These are phyloP conservation scores for Chaetomium cochliodes DNA, from an alignment of 495 filamentous ascomycete genomes.

Conservation along the genomic window DNA sequence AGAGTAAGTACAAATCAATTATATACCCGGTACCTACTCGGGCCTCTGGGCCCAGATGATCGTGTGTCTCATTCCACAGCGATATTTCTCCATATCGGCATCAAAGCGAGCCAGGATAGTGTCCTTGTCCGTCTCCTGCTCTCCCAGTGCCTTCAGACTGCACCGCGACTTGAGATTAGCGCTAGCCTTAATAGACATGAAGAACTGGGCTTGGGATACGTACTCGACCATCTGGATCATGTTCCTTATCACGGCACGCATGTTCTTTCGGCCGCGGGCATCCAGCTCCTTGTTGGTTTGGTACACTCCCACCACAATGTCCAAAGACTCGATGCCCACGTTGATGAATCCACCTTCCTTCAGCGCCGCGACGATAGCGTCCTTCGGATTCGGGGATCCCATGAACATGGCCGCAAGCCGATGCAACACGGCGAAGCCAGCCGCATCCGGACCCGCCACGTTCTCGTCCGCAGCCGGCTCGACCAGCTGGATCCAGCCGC, in stretches of 20 bases:
- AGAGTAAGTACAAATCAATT: too few species aligned
- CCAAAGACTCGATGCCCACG: background rate
- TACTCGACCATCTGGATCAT: background rate
- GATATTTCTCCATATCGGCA: slow-evolving; percentile 2
- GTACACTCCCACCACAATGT: background rate
- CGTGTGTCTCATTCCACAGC: background rate
- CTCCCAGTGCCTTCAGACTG: background rate
- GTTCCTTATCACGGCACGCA: background rate
- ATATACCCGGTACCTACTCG: background rate
- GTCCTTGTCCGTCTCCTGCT: background rate
- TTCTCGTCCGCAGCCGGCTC: slow-evolving; percentile 1
- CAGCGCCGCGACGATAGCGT: background rate
- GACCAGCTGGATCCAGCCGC: slow-evolving; percentile 5
- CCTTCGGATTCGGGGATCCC: background rate
- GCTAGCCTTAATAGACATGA: background rate
- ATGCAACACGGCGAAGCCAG: background rate
- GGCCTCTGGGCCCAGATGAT: slow-evolving; percentile 2
- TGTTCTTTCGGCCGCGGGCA: background rate
- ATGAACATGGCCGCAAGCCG: background rate
- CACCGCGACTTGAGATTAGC: background rate
- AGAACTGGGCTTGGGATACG: background rate
- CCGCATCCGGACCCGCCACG: background rate
- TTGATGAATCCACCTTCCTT: slow-evolving; percentile 2
- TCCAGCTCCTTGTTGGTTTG: background rate
- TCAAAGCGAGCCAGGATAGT: background rate